A percentile compares a stretch with the other conserved stretches of the same genome.
phyloP scores from a whole-genome alignment of 2,329 filamentous ascomycete genomes.

The Botrytis squamosa region DNA sequence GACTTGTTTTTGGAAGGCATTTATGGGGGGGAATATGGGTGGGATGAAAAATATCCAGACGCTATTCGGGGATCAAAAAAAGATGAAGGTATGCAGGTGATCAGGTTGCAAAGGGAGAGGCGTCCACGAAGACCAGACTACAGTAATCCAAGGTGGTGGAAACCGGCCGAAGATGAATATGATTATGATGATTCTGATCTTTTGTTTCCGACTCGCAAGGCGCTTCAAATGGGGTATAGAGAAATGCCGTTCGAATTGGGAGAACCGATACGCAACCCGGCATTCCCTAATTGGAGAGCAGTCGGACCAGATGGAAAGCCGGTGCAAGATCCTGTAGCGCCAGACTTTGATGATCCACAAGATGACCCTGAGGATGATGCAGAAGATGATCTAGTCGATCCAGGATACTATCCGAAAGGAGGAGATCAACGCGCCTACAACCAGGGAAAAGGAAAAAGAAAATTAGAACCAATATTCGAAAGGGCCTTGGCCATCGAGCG shows the following conservation, averaged over 20 bases:
- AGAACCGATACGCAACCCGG: not conserved
- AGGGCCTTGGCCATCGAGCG: not conserved
- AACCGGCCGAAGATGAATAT: not conserved
- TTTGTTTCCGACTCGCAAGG: not conserved
- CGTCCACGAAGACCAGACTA: too few relatives aligned
- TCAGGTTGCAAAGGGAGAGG: too few relatives aligned
- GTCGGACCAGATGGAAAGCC: not conserved
- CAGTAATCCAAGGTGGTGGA: not conserved
- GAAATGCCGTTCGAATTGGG: constrained; percentile 1
- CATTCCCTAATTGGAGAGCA: not conserved
- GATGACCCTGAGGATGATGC: not conserved
- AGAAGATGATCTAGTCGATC: too few relatives aligned
- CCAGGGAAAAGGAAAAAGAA: not conserved
- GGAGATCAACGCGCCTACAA: not conserved
- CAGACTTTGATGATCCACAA: not conserved
- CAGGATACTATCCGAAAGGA: not conserved
- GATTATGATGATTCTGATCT: not conserved
- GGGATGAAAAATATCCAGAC: not conserved
- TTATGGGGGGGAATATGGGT: not conserved
- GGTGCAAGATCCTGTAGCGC: too few relatives aligned
- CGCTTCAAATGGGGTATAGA: not conserved
- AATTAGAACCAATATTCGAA: not conserved
- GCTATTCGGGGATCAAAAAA: rapidly evolving
- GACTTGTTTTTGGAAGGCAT: not conserved
- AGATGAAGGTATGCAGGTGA: not conserved